phyloP scores from a whole-genome alignment of 169 alveolate genomes.

The Cyclospora cayetanensis region DNA sequence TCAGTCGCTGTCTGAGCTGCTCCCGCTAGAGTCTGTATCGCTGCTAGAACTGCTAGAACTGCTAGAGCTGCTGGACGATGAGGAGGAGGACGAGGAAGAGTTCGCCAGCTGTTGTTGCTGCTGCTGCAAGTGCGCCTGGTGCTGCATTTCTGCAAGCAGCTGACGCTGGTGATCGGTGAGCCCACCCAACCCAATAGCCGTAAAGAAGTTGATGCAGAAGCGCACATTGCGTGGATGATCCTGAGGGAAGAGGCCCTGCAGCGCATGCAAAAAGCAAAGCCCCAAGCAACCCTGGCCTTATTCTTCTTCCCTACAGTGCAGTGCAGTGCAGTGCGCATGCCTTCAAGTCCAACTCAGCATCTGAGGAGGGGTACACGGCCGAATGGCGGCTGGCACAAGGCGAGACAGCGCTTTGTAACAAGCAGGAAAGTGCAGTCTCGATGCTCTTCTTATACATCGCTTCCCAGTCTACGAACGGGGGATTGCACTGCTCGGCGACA shows the following conservation, averaged over 20 bases:
- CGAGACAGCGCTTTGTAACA: background rate
- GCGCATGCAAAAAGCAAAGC: slow-evolving; percentile 86
- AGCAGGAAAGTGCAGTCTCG: too few relatives aligned
- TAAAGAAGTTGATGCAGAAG: slow-evolving; percentile 97
- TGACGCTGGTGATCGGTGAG: slow-evolving; percentile 94
- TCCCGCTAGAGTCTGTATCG: background rate
- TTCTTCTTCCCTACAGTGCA: background rate
- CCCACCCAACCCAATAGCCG: slow-evolving; percentile 97
- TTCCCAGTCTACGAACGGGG: too few relatives aligned
- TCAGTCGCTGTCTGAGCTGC: slow-evolving; percentile 3
- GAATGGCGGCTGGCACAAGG: background rate
- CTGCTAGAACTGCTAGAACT: slow-evolving; percentile 36
- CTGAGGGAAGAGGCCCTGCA: slow-evolving; percentile 93
- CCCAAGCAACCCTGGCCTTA: background rate
- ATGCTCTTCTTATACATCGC: too few relatives aligned
- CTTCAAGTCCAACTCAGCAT: too few relatives aligned
- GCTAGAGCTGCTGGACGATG: background rate
- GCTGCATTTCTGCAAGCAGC: slow-evolving; percentile 76
- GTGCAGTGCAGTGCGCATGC: too few relatives aligned
- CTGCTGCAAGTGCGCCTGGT: slow-evolving; percentile 52
- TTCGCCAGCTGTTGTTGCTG: background rate
- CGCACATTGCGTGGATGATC: slow-evolving; percentile 95
- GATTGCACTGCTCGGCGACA: too few relatives aligned
- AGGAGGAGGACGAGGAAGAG: background rate
- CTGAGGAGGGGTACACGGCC: too few relatives aligned